A percentile compares a stretch with the other conserved stretches of the same genome.
phyloP scores from a whole-genome alignment of 2,329 filamentous ascomycete species.

The Apiospora malaysiana region DNA sequence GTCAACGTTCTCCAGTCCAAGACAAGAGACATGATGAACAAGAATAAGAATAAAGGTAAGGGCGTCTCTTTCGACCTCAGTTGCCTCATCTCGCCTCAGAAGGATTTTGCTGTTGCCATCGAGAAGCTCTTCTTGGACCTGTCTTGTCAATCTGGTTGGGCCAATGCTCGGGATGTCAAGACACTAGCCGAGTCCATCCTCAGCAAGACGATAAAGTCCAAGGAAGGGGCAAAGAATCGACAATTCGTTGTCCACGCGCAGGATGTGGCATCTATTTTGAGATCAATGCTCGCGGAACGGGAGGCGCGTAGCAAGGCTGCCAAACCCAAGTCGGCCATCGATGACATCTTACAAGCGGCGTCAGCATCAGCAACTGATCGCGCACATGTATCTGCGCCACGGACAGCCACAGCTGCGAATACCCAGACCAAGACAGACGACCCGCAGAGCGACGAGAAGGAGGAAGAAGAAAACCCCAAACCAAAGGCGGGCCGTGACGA shows the following conservation, averaged over 20 bases:
- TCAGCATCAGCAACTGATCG: neutral
- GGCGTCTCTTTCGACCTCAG: constrained; percentile 20
- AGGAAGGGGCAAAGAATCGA: constrained; percentile 21
- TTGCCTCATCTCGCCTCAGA: constrained; percentile 20
- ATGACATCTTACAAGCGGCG: neutral
- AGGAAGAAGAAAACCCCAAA: constrained; percentile 24
- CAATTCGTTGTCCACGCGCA: constrained; percentile 22
- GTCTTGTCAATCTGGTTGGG: constrained; percentile 57
- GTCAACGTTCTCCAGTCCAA: constrained; percentile 31
- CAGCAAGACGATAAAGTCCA: constrained; percentile 40
- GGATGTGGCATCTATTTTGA: constrained; percentile 21
- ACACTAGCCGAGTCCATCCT: constrained; percentile 59
- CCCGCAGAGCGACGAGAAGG: neutral
- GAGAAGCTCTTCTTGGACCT: constrained; percentile 47
- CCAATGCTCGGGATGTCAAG: constrained; percentile 67
- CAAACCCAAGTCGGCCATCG: neutral
- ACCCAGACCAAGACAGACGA: neutral
- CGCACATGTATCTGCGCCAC: neutral
- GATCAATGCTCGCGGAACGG: constrained; percentile 25
- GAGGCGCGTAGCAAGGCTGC: neutral
- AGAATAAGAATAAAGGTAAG: constrained; percentile 27
- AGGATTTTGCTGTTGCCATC: constrained; percentile 35
- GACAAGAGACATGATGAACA: constrained; percentile 33
- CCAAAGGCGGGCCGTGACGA: neutral
- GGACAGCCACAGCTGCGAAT: neutral